Conservation (phyloP, 768 basidiomycete genomes). For the Leccinum variicolor region DNA sequence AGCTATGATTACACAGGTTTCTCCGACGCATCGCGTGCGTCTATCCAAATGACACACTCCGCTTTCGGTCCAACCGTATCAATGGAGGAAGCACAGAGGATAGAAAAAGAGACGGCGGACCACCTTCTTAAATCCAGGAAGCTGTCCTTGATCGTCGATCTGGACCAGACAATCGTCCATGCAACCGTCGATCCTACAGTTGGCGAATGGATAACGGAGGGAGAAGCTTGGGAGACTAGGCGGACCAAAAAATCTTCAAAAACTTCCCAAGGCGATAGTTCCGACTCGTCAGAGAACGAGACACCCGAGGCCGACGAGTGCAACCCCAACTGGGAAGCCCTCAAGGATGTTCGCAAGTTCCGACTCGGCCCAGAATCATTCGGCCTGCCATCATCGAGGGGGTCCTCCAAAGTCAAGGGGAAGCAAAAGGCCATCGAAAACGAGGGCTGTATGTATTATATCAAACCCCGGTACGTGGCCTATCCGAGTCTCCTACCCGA, state of each 20-base stretch:
- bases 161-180: conserved; percentile 98
- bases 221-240: conserved; percentile 72
- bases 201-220: conserved; percentile 93
- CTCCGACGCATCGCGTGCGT: conserved; percentile 81
- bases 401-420: conserved; percentile 44
- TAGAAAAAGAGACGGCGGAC: conserved; percentile 79
- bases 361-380: conserved; percentile 76
- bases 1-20: conserved; percentile 86
- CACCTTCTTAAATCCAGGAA: conserved; percentile 72
- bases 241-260: conserved; percentile 43
- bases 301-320: conserved; percentile 52
- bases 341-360: conserved; percentile 90
- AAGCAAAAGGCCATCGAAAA: conserved; percentile 64
- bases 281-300: conserved; percentile 38
- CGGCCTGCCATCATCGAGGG: conserved; percentile 43
- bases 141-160: conserved; percentile 94
- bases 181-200: conserved; percentile 98
- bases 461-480: conserved; percentile 83
- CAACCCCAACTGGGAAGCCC: conserved; percentile 91
- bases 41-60: conserved; percentile 93
- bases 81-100: conserved; percentile 84
- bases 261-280: conserved; percentile 27
- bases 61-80: conserved; percentile 90
- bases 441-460: conserved; percentile 93
- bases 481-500: background rate